phyloP scores from a whole-genome alignment of 768 basidiomycete species.

The Rhodotorula babjevae region DNA sequence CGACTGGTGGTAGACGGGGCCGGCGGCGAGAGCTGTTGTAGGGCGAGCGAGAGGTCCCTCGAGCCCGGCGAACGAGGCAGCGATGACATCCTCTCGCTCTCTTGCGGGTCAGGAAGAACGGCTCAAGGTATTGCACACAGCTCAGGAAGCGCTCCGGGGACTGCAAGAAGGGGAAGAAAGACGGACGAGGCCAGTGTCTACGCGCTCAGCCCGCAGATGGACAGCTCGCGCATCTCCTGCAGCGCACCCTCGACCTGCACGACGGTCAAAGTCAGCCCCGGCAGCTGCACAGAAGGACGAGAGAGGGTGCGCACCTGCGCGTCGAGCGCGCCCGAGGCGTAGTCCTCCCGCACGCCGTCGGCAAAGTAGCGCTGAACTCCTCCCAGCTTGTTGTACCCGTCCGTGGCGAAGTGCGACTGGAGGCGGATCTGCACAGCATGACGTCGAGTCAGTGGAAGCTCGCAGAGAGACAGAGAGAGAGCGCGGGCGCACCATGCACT shows the following conservation, averaged over 20 bases:
- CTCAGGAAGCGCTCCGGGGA: not conserved
- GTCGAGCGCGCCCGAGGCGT: conserved; percentile 92
- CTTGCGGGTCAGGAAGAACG: no score
- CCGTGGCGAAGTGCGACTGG: conserved; percentile 95
- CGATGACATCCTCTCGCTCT: not conserved
- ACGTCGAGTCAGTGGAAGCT: not conserved
- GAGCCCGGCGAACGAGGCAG: no score
- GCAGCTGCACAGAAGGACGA: no score
- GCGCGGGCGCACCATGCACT: conserved; percentile 71
- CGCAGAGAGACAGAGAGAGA: not conserved
- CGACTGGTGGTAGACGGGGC: not conserved
- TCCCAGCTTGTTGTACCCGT: conserved; percentile 94
- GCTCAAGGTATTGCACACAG: not conserved
- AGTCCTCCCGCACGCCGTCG: conserved; percentile 62
- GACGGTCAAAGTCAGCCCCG: no score
- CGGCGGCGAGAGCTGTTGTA: not conserved
- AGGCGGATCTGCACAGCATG: conserved; percentile 55
- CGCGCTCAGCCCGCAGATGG: conserved; percentile 53
- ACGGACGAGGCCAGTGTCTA: not conserved
- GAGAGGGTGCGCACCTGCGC: conserved; percentile 54
- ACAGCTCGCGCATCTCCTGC: conserved; percentile 92
- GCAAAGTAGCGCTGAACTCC: conserved; percentile 72
- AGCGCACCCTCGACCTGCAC: conserved; percentile 79
- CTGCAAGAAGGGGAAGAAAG: not conserved
- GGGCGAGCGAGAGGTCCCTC: no score